Evolutionary conservation across 2,329 filamentous ascomycete genomes (phyloP).

Genomic region (Clathrospora elynae): DNA sequence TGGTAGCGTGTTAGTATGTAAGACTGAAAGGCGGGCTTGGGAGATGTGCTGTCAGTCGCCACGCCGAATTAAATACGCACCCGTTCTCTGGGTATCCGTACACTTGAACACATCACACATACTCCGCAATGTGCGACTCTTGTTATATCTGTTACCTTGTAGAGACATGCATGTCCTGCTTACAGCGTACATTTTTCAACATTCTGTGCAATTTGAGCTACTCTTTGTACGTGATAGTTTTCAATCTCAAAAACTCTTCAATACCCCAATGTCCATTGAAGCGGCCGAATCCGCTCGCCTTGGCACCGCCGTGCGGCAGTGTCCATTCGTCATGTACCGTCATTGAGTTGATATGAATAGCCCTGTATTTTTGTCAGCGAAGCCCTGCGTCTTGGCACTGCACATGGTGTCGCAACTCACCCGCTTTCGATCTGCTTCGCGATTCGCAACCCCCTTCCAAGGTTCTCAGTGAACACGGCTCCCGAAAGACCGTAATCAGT

Average conservation of each 20-base stretch:
- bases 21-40: too few relatives aligned
- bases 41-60: too few relatives aligned
- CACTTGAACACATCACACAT: too few relatives aligned
- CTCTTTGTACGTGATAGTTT: slow-evolving; percentile 50
- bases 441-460: slow-evolving; percentile 54
- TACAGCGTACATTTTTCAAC: too few relatives aligned
- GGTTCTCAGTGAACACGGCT: slow-evolving; percentile 73
- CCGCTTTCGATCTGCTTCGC: slow-evolving; percentile 63
- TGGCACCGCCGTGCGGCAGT: slow-evolving; percentile 57
- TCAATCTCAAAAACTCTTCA: slow-evolving; percentile 54
- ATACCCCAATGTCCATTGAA: slow-evolving; percentile 55
- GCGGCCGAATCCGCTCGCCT: slow-evolving; percentile 56
- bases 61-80: too few relatives aligned
- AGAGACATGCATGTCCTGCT: too few relatives aligned
- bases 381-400: too few relatives aligned
- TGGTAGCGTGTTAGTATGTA: too few relatives aligned
- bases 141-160: too few relatives aligned
- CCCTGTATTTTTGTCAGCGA: slow-evolving; percentile 30
- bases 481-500: slow-evolving; percentile 77
- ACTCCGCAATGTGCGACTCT: not conserved
- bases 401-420: slow-evolving; percentile 29
- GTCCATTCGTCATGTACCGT: slow-evolving; percentile 56
- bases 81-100: too few relatives aligned
- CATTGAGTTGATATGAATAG: slow-evolving; percentile 59
- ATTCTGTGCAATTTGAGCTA: slow-evolving; percentile 23